Evolutionary conservation across 2,329 filamentous ascomycete species (phyloP).

Genomic region (Xylaria arbuscula): DNA sequence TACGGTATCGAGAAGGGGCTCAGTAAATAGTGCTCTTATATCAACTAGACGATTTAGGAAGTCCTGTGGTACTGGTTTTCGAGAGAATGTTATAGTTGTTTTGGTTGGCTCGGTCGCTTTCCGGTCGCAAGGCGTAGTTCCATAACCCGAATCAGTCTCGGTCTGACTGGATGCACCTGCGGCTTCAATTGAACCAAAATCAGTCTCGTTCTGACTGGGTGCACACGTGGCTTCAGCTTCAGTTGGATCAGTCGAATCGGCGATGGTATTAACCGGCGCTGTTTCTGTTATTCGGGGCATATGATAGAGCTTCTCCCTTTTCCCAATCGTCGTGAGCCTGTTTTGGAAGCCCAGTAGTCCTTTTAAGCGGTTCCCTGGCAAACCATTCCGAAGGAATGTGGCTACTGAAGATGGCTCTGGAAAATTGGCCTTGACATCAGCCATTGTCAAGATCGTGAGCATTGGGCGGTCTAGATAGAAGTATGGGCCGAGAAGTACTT

Average conservation of each 20-base stretch:
- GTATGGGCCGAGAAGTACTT: too few relatives aligned
- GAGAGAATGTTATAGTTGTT: conserved; percentile 6
- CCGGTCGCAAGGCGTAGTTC: neutral
- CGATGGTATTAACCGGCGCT: neutral
- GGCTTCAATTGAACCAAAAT: neutral
- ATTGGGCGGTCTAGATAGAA: too few relatives aligned
- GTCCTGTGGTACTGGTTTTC: conserved; percentile 17
- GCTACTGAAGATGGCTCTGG: too few relatives aligned
- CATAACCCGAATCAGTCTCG: conserved; percentile 26
- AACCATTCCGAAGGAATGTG: too few relatives aligned
- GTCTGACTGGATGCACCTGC: conserved; percentile 6
- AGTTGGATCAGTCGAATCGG: neutral
- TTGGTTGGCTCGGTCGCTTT: neutral
- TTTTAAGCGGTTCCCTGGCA: too few relatives aligned
- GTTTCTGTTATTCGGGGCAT: neutral
- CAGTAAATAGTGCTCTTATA: conserved; percentile 8
- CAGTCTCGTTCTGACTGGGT: too few relatives aligned
- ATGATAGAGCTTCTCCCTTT: too few relatives aligned
- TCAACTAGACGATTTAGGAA: conserved; percentile 18
- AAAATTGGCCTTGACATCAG: too few relatives aligned
- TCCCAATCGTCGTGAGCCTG: too few relatives aligned
- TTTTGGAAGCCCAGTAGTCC: too few relatives aligned
- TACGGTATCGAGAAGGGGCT: conserved; percentile 16
- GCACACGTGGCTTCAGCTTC: neutral
- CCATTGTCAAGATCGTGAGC: too few relatives aligned